These are phyloP conservation scores for Chalara sp. DNA, from an alignment of 2,329 filamentous ascomycete genomes.

Conservation along the genomic window DNA sequence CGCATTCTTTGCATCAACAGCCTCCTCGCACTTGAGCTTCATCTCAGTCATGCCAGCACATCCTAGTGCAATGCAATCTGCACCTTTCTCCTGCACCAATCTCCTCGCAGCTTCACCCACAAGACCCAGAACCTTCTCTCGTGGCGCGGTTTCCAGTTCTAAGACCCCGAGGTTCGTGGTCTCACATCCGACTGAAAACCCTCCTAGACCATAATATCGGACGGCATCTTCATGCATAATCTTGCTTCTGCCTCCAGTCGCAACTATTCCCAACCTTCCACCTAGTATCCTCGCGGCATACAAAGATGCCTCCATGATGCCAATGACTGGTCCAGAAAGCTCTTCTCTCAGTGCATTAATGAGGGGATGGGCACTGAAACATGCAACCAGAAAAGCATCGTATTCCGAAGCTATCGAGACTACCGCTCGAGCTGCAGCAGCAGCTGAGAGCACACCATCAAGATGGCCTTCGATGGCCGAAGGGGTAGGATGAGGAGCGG, in stretches of 20 bases:
- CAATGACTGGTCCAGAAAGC: constrained; percentile 52
- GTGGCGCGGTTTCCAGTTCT: constrained; percentile 66
- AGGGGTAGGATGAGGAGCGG: constrained; percentile 39
- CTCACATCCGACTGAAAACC: constrained; percentile 34
- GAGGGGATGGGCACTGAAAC: constrained; percentile 77
- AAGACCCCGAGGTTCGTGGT: constrained; percentile 68
- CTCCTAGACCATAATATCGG: constrained; percentile 57
- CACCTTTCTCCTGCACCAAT: constrained; percentile 49
- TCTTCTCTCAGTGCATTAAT: constrained; percentile 51
- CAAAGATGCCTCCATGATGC: constrained; percentile 75
- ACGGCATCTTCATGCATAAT: constrained; percentile 66
- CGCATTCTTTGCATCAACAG: constrained; percentile 35
- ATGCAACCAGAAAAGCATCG: constrained; percentile 76
- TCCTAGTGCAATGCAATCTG: constrained; percentile 71
- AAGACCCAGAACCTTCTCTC: constrained; percentile 55
- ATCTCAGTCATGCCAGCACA: constrained; percentile 90
- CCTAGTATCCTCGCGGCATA: constrained; percentile 44
- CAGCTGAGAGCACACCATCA: constrained; percentile 43
- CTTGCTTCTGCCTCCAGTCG: constrained; percentile 60
- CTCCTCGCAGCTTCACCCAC: constrained; percentile 64
- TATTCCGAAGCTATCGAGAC: constrained; percentile 35
- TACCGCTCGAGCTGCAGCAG: constrained; percentile 39
- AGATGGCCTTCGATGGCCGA: constrained; percentile 43
- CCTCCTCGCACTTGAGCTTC: constrained; percentile 48
- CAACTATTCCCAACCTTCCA: constrained; percentile 73